Conservation (phyloP, 2,329 filamentous ascomycete species). For the Magnaporthales sp. region DNA sequence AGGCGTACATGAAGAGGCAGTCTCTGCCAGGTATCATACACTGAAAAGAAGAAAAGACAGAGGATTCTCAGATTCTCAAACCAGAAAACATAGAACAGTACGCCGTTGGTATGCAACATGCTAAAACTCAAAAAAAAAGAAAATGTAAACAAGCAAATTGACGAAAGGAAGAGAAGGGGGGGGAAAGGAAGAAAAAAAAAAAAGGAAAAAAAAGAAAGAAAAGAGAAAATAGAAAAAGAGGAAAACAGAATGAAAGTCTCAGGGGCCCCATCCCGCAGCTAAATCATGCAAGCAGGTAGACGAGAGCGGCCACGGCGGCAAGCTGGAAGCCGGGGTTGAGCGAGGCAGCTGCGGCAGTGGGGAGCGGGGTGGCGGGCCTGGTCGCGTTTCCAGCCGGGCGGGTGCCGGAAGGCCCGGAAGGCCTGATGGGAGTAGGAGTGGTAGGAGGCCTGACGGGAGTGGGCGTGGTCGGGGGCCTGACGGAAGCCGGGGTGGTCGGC, state of each 20-base stretch:
- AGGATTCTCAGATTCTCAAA: neutral
- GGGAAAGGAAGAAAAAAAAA: neutral
- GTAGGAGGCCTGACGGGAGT: neutral
- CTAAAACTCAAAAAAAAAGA: neutral
- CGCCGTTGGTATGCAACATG: neutral
- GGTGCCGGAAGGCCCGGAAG: neutral
- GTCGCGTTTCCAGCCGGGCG: neutral
- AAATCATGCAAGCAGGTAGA: neutral
- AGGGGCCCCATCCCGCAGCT: neutral
- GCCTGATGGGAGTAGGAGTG: neutral
- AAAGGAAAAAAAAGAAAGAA: neutral
- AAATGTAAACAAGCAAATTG: neutral
- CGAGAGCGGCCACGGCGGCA: neutral
- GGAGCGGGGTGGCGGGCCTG: neutral
- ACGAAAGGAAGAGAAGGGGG: neutral
- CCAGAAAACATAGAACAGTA: neutral
- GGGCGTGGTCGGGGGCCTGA: neutral
- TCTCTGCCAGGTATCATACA: neutral
- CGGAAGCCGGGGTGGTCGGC: too few species aligned
- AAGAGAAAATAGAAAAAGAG: neutral
- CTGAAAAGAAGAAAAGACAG: neutral
- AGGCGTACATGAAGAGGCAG: neutral
- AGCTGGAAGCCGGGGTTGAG: neutral
- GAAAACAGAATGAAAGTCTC: neutral
- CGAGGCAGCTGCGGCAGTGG: neutral